Conservation (phyloP, 305 asterid species). For the Ilex paraguariensis region DNA sequence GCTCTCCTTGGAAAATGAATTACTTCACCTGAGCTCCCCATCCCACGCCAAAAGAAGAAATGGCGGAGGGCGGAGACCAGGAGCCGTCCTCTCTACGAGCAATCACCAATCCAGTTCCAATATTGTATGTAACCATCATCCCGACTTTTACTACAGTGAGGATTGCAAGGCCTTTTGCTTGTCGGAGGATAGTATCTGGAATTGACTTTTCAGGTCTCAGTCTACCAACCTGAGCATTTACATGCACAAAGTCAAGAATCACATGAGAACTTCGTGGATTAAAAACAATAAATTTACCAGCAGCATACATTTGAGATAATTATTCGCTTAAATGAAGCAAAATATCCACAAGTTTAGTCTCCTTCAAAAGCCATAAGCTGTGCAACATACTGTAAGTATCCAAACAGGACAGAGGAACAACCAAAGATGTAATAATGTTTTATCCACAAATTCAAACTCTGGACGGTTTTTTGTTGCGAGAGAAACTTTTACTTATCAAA, state of each 20-base stretch:
- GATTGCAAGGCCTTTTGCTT: constrained; percentile 95
- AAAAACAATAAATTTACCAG: too few species aligned
- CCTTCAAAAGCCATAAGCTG: too few species aligned
- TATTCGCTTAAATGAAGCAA: too few species aligned
- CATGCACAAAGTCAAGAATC: constrained; percentile 1
- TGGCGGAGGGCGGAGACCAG: constrained; percentile 99
- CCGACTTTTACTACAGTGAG: constrained; percentile 92
- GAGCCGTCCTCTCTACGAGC: constrained; percentile 90
- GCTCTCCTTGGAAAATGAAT: too few species aligned
- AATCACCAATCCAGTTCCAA: constrained; percentile 93
- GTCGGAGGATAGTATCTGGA: constrained; percentile 76
- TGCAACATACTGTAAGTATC: too few species aligned
- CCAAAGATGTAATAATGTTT: too few species aligned
- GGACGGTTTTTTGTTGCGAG: too few species aligned
- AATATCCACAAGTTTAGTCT: too few species aligned
- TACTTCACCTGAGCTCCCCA: constrained; percentile 97
- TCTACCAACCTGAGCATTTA: constrained; percentile 58
- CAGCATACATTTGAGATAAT: too few species aligned
- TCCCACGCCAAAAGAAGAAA: constrained; percentile 84
- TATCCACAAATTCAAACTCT: too few species aligned
- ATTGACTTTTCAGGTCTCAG: constrained; percentile 77
- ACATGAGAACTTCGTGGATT: background rate
- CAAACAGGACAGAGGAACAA: too few species aligned
- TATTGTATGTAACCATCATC: constrained; percentile 82
- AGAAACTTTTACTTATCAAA: too few species aligned